Evolutionary conservation across 306 rosid genomes (phyloP), one percentile per base, ranked within the genome.

Genomic region (Casuarina glauca): DNA sequence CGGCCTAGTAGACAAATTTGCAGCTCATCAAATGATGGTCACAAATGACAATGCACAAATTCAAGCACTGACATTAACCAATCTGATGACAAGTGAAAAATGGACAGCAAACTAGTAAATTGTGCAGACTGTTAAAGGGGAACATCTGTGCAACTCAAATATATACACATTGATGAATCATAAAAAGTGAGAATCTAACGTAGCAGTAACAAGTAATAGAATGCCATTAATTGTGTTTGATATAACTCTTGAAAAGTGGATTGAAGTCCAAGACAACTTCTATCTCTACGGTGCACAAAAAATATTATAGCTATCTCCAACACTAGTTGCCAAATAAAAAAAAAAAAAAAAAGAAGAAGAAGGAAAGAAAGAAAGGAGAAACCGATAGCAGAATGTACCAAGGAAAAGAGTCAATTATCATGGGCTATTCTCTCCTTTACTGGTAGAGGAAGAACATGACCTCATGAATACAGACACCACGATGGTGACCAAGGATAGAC

Each of bases 1-100:
- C 62, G 87, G 84, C 85, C 98, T 95, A 85, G 79, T 45, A 84
- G 9, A 83, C 48, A 84, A 69, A 76, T 54, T 54, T 67, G 45
- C 45, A 77, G 45, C 76, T 72, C 26, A 79, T 85, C 73, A 85
- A 62, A 84, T 52, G 50, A 72, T 42, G 20, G 46, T 48, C 48
- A 57, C 54, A 39, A 54, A 63, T 44, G 66, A 74, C 63, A 54
- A 54, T n/a, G 69, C 12, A 66, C 72, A 64, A 52, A 66, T 64
- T 66, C 50, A 43, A 26, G 69, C 69, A 38, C 10, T 4, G 1
- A 52, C 36, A 50, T 61, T 16, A 39, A 38, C 50, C 66, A 12
- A 13, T 76, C 41, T 55, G 15, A 60, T 66, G 41, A 50, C 50
- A 9, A 3, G 53, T 44, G 48, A n/a, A n/a, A 71, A 52, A 69